Percentiles rank a stretch among this genome's conserved stretches.
phyloP scores from a whole-genome alignment of 2,329 filamentous ascomycete genomes.

The Hypoxylon sp. region DNA sequence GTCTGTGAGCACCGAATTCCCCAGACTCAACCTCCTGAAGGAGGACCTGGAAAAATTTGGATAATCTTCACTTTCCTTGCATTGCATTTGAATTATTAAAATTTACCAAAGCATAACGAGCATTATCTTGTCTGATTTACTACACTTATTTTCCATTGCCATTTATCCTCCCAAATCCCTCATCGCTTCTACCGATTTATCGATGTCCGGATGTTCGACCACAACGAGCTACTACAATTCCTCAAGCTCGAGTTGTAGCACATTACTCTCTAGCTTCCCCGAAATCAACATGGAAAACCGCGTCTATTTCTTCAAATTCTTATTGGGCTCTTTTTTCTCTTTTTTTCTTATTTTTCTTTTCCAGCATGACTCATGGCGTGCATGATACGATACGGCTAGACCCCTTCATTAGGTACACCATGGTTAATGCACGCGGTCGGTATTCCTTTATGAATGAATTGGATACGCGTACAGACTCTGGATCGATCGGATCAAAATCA shows the following conservation, averaged over 20 bases:
- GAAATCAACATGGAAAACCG: constrained; percentile 12
- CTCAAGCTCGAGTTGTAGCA: constrained; percentile 18
- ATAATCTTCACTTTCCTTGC: constrained; percentile 30
- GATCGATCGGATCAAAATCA: constrained; percentile 42
- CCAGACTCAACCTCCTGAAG: constrained; percentile 10
- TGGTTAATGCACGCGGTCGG: constrained; percentile 19
- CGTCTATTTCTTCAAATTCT: constrained; percentile 9
- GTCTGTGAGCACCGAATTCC: constrained; percentile 17
- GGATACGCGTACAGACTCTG: constrained; percentile 34
- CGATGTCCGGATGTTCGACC: constrained; percentile 20
- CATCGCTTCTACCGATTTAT: constrained; percentile 24
- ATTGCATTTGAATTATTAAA: constrained; percentile 38
- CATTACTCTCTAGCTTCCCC: constrained; percentile 3
- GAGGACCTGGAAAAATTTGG: constrained; percentile 28
- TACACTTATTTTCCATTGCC: constrained; percentile 19
- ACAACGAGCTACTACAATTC: constrained; percentile 11
- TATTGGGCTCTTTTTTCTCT: constrained; percentile 32
- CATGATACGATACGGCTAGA: constrained; percentile 49
- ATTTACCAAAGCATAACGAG: constrained; percentile 35
- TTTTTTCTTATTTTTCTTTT: constrained; percentile 39
- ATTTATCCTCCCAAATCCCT: constrained; percentile 14
- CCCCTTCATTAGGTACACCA: constrained; percentile 45
- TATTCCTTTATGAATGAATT: constrained; percentile 33
- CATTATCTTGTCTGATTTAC: constrained; percentile 35
- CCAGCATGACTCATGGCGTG: constrained; percentile 51